Conservation (phyloP, 176 grass and related monocot genomes). For the Bothriochloa decipiens region DNA sequence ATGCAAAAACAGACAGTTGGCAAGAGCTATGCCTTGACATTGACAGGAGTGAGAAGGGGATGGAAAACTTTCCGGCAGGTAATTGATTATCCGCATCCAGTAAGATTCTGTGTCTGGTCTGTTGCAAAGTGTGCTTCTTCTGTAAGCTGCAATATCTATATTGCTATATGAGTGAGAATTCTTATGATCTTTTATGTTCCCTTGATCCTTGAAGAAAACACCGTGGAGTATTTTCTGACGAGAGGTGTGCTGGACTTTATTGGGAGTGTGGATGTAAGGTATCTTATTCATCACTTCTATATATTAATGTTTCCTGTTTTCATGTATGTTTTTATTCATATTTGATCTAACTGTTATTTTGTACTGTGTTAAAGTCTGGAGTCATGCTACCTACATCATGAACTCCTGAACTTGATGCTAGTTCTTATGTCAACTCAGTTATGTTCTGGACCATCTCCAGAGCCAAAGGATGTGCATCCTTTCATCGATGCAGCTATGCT, state of each 20-base stretch:
- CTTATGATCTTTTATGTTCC: slow-evolving; percentile 26
- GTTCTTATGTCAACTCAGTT: slow-evolving; percentile 98
- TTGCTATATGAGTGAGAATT: background rate
- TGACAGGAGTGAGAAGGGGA: slow-evolving; percentile 73
- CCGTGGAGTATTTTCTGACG: slow-evolving; percentile 81
- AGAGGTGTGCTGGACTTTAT: slow-evolving; percentile 75
- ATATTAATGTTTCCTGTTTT: slow-evolving; percentile 10
- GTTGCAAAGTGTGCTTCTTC: slow-evolving; percentile 29
- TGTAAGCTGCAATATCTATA: background rate
- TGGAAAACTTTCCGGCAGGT: slow-evolving; percentile 80
- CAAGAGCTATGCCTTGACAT: slow-evolving; percentile 81
- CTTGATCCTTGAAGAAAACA: slow-evolving; percentile 58
- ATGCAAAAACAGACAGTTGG: slow-evolving; percentile 73
- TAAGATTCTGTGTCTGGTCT: background rate
- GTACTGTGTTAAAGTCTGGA: slow-evolving; percentile 65
- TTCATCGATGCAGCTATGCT: slow-evolving; percentile 94
- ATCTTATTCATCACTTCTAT: slow-evolving; percentile 48
- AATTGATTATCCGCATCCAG: slow-evolving; percentile 33
- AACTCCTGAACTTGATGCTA: slow-evolving; percentile 94
- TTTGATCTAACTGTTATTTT: slow-evolving; percentile 52
- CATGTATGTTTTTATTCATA: background rate
- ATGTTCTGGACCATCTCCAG: slow-evolving; percentile 94
- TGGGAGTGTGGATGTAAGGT: slow-evolving; percentile 92
- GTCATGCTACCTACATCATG: slow-evolving; percentile 88
- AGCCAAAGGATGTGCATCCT: slow-evolving; percentile 91